Percentiles rank a stretch among this genome's conserved stretches.
These are phyloP conservation scores for Ceriops decandra DNA, from an alignment of 345 rosid species.

Conservation along the genomic window DNA sequence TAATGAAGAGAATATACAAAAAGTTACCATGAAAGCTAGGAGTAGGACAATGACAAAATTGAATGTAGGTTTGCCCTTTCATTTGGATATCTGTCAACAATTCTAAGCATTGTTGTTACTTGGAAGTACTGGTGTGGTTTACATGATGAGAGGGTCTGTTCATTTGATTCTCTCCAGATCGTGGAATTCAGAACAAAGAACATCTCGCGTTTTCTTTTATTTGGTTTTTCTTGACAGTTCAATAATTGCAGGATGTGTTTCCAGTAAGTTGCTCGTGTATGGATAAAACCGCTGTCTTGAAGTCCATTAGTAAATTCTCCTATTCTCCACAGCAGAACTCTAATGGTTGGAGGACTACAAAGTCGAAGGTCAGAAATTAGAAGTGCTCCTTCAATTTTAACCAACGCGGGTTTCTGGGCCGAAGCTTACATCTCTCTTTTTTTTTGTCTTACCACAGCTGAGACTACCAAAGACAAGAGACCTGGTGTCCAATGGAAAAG, in stretches of 20 bases:
- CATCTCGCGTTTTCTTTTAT: too few relatives aligned
- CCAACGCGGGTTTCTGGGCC: not conserved
- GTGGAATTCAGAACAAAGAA: too few relatives aligned
- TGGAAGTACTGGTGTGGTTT: too few relatives aligned
- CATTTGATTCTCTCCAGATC: too few relatives aligned
- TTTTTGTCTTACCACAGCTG: constrained; percentile 35
- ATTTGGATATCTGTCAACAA: too few relatives aligned
- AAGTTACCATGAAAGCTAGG: too few relatives aligned
- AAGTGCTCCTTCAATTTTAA: not conserved
- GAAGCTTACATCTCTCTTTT: constrained; percentile 2
- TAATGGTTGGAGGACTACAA: constrained; percentile 86
- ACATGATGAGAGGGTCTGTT: too few relatives aligned
- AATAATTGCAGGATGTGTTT: too few relatives aligned
- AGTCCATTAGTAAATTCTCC: constrained; percentile 54
- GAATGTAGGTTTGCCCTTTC: too few relatives aligned
- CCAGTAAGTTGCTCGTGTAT: constrained; percentile 2
- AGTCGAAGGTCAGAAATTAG: constrained; percentile 52
- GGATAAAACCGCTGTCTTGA: constrained; percentile 37
- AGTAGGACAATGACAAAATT: too few relatives aligned
- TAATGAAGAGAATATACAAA: not conserved
- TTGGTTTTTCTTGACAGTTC: too few relatives aligned
- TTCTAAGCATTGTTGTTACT: too few relatives aligned
- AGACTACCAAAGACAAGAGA: constrained; percentile 49
- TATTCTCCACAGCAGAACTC: constrained; percentile 42
- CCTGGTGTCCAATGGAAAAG: constrained; percentile 11